phyloP scores from a whole-genome alignment of 352 stramenopile species.

The Phytopythium mirpurense region DNA sequence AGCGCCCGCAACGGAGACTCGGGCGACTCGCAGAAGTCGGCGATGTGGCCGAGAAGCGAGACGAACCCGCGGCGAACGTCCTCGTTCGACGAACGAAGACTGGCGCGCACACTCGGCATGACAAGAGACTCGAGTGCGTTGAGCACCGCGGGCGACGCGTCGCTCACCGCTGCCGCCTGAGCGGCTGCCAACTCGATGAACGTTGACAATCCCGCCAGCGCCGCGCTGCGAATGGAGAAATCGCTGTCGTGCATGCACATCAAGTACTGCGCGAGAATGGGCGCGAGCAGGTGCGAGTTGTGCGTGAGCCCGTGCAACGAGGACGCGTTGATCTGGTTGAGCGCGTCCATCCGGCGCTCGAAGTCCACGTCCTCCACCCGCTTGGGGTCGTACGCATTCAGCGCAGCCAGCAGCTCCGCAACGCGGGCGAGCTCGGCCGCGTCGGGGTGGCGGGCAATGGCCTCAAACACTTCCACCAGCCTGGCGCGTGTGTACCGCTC shows the following conservation, averaged over 20 bases:
- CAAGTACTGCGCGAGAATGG: constrained; percentile 70
- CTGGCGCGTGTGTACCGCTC: constrained; percentile 54
- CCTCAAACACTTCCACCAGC: constrained; percentile 66
- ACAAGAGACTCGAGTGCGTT: constrained; percentile 85
- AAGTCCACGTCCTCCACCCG: constrained; percentile 84
- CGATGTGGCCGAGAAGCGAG: constrained; percentile 65
- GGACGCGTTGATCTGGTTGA: constrained; percentile 61
- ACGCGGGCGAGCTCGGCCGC: constrained; percentile 33
- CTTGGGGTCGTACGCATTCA: constrained; percentile 80
- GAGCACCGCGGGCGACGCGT: constrained; percentile 21
- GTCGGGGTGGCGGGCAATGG: constrained; percentile 40
- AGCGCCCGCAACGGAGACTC: background rate
- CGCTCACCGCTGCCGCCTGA: constrained; percentile 16
- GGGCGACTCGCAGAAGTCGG: constrained; percentile 27
- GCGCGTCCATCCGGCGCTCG: constrained; percentile 66
- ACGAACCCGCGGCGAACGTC: constrained; percentile 84
- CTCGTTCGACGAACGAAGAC: constrained; percentile 70
- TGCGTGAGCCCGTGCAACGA: constrained; percentile 56
- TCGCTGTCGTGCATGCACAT: constrained; percentile 81
- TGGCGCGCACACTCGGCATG: constrained; percentile 85
- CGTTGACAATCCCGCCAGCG: constrained; percentile 49
- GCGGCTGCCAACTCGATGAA: constrained; percentile 44
- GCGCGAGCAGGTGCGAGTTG: constrained; percentile 68
- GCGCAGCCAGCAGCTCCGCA: constrained; percentile 34
- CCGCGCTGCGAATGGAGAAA: constrained; percentile 77